Conservation (phyloP, 192 early-diverging fungal genomes). For the Coemansia sp. region DNA sequence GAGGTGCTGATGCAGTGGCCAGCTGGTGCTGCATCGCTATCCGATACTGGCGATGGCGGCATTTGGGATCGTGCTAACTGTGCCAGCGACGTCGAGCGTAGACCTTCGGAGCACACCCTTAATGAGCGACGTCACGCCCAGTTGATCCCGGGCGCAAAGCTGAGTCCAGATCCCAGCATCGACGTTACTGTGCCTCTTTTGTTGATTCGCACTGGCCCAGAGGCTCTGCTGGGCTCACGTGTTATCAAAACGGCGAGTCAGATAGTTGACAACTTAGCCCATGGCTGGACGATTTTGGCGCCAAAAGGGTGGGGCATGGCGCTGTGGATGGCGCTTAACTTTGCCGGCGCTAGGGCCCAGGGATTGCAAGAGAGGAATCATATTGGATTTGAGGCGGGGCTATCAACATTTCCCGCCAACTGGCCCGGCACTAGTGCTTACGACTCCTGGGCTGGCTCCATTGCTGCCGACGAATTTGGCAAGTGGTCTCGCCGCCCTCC, state of each 20-base stretch:
- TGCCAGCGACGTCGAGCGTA: conserved; percentile 38
- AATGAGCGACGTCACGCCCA: conserved; percentile 59
- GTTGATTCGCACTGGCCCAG: conserved; percentile 74
- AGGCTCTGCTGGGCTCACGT: conserved; percentile 27
- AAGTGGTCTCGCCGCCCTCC: conserved; percentile 71
- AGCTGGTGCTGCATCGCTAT: conserved; percentile 43
- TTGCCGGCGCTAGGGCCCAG: conserved; percentile 81
- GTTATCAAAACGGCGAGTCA: conserved; percentile 52
- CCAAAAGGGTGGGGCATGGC: conserved; percentile 82
- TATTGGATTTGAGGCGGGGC: conserved; percentile 75
- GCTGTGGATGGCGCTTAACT: conserved; percentile 87
- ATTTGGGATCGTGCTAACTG: conserved; percentile 65
- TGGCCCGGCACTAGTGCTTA: conserved; percentile 76
- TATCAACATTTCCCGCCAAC: conserved; percentile 82
- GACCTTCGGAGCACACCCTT: conserved; percentile 59
- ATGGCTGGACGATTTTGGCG: conserved; percentile 83
- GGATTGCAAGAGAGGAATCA: conserved; percentile 73
- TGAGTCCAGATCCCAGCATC: conserved; percentile 43
- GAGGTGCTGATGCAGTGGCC: conserved; percentile 64
- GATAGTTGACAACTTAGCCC: conserved; percentile 36
- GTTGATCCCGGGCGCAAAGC: conserved; percentile 73
- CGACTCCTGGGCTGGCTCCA: conserved; percentile 49
- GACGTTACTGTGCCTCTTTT: conserved; percentile 80
- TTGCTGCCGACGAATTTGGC: conserved; percentile 45
- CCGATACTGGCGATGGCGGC: conserved; percentile 13